Base-by-base conservation (phyloP, 768 basidiomycete species). In the Amanita muscaria region DNA sequence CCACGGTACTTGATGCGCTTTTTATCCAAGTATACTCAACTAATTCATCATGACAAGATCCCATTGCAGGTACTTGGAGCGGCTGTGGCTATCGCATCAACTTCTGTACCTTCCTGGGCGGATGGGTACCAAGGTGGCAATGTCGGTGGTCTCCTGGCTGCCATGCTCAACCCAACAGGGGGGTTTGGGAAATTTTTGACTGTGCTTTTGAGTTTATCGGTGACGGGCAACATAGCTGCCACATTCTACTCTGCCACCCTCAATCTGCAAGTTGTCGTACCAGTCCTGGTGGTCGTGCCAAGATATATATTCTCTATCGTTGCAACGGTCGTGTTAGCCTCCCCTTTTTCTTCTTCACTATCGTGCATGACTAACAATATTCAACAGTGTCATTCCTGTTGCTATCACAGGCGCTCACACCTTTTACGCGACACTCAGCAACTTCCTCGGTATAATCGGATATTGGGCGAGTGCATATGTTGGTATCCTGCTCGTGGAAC, bases 191-290 rank as follows among this genome's bases (percentile, higher is more conserved):
- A 85, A 56, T 83, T 89, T 66, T 66, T 90, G 33, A 83, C 80
- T 0, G 83, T 91, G 27, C 63, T 94, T 35, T 69, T 93, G 49
- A 84, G 84, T 45, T 66, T 96, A 16, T 86, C 83, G 39, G 85
- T 90, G 32, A 78, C 80, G 2, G 85, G 77, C 2, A 92, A 91
- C 63, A 82, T 88, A 36, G 84, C 87, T 1, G 77, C 81, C 2
- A 83, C 86, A 5, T 79, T 90, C 49, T 96, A 96, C 60, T 87
- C 83, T 34, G 74, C 83, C 46, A 76, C 80, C 1, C 70, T 90
- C 47, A 81, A 77, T 56, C 65, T 87, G 51, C 88, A 90, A 56
- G 69, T 83, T 1, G 69, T 81, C 53, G 58, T 84, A 4, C 84
- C 86, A 0, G 66, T 64, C 15, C 60, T 82, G 21, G 63, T 73